Conservation (phyloP, 768 basidiomycete species). For the Suillus fuscotomentosus region DNA sequence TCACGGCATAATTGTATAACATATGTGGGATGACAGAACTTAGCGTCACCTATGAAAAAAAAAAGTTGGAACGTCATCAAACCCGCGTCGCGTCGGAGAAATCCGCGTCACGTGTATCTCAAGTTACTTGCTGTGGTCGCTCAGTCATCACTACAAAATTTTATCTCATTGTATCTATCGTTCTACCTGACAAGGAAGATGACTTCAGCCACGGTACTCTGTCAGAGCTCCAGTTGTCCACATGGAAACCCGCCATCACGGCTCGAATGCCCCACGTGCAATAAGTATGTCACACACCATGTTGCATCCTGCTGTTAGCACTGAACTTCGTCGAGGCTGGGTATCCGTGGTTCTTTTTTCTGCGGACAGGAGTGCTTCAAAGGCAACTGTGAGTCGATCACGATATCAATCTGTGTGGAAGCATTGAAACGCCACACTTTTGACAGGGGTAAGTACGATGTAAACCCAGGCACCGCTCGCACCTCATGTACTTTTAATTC, state of each 20-base stretch:
- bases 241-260: constrained; percentile 84
- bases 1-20: constrained; percentile 3
- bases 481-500: constrained; percentile 6
- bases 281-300: constrained; percentile 57
- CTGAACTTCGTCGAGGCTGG: constrained; percentile 44
- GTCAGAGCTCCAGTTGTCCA: constrained; percentile 69
- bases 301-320: constrained; percentile 3
- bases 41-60: too few relatives aligned
- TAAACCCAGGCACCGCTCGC: background rate
- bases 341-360: constrained; percentile 84
- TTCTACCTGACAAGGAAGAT: constrained; percentile 21
- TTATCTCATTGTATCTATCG: background rate
- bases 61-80: background rate
- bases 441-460: constrained; percentile 24
- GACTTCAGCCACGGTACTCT: constrained; percentile 39
- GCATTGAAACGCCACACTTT: background rate
- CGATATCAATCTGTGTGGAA: constrained; percentile 1
- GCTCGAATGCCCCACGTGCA: constrained; percentile 92
- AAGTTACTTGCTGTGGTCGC: background rate
- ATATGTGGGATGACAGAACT: background rate
- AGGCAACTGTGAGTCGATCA: constrained; percentile 71
- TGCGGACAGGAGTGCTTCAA: constrained; percentile 98
- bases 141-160: background rate
- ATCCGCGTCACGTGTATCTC: constrained; percentile 17
- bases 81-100: background rate